Evolutionary conservation across 2,329 filamentous ascomycete species (phyloP).

Genomic region (Aspergillus unguis): DNA sequence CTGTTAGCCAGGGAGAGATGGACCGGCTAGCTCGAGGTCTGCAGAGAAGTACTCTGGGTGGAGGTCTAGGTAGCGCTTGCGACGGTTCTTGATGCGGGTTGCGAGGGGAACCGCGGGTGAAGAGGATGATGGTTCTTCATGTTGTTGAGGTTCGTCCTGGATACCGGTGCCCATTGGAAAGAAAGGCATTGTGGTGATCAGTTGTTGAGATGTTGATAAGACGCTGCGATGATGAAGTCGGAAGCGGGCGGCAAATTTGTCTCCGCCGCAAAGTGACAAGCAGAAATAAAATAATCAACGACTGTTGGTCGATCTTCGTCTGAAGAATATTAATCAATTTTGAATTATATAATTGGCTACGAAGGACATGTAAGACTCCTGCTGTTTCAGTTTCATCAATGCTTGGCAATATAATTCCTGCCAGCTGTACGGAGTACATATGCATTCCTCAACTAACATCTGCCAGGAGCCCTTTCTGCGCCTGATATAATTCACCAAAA

Average conservation of each 20-base stretch:
- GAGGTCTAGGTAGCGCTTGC: constrained; percentile 70
- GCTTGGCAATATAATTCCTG: constrained; percentile 2
- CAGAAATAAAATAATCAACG: neutral
- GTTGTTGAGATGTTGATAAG: neutral
- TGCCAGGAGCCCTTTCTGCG: constrained; percentile 3
- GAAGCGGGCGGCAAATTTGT: constrained; percentile 29
- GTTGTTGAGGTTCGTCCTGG: constrained; percentile 9
- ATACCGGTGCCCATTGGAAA: constrained; percentile 35
- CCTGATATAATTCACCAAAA: constrained; percentile 16
- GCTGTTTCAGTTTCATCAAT: constrained; percentile 11
- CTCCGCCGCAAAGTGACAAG: neutral
- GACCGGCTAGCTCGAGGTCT: constrained; percentile 61
- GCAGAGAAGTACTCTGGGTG: constrained; percentile 70
- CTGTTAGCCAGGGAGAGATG: constrained; percentile 23
- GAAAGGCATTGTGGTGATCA: constrained; percentile 30
- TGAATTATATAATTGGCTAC: neutral
- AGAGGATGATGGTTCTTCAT: constrained; percentile 2
- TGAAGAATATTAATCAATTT: too few relatives aligned
- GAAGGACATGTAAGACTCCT: constrained; percentile 18
- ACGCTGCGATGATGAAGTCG: constrained; percentile 11
- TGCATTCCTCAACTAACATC: constrained; percentile 1
- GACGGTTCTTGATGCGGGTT: constrained; percentile 68
- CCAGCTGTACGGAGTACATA: neutral
- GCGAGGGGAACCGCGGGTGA: constrained; percentile 29
- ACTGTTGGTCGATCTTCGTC: neutral